Percentiles rank a stretch among this genome's conserved stretches.
These are phyloP conservation scores for Petunia hybrid DNA, from an alignment of 305 asterid genomes.

Conservation along the genomic window DNA sequence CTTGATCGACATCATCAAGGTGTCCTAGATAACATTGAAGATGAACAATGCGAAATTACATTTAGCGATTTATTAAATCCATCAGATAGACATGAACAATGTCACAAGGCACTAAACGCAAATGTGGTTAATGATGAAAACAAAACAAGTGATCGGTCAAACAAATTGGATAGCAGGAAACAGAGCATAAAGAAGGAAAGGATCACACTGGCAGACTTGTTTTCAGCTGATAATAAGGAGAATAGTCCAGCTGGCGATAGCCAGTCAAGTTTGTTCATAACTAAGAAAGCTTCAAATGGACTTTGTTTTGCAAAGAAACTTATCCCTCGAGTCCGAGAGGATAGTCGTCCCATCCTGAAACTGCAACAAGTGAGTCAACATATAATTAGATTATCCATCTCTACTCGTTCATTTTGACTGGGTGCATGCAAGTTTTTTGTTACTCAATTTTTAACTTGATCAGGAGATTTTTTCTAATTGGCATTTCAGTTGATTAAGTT, in stretches of 20 bases:
- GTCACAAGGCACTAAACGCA: slow-evolving; percentile 38
- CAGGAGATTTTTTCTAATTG: not conserved
- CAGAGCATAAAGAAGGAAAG: slow-evolving; percentile 47
- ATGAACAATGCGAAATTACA: slow-evolving; percentile 18
- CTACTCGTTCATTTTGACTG: not conserved
- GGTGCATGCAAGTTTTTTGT: not conserved
- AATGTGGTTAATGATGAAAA: slow-evolving; percentile 32
- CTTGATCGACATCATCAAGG: slow-evolving; percentile 34
- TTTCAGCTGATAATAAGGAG: slow-evolving; percentile 49
- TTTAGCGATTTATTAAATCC: not conserved
- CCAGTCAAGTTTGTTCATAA: not conserved
- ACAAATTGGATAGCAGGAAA: slow-evolving; percentile 23
- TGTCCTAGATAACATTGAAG: not conserved
- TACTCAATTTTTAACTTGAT: too few relatives aligned
- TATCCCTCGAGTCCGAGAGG: slow-evolving; percentile 42
- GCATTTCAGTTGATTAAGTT: not conserved
- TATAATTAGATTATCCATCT: not conserved
- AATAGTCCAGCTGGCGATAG: not conserved
- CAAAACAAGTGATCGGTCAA: not conserved
- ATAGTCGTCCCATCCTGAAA: slow-evolving; percentile 57
- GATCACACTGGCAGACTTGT: slow-evolving; percentile 72
- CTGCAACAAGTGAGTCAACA: slow-evolving; percentile 52
- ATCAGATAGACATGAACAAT: slow-evolving; percentile 2
- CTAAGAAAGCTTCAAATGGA: slow-evolving; percentile 16
- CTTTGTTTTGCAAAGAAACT: slow-evolving; percentile 48